These are phyloP conservation scores for Cyclotella kingstonii DNA, from an alignment of 108 stramenopile genomes.

Conservation along the genomic window DNA sequence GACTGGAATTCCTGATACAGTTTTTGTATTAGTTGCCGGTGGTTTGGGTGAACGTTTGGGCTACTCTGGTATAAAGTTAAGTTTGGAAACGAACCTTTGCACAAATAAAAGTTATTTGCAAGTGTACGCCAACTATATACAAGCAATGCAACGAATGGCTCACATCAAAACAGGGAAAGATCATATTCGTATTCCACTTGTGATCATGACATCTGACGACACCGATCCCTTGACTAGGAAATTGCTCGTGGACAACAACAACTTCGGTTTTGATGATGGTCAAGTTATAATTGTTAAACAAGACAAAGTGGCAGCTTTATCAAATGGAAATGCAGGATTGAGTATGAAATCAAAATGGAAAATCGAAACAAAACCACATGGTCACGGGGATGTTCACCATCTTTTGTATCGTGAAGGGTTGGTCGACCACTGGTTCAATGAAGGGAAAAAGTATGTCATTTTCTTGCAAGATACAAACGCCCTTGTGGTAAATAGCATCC, in stretches of 20 bases:
- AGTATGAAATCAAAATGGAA: slow-evolving; percentile 85
- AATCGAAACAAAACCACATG: slow-evolving; percentile 97
- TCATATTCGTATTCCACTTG: slow-evolving; percentile 82
- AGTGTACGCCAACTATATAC: slow-evolving; percentile 86
- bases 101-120: slow-evolving; percentile 76
- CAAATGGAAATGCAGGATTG: slow-evolving; percentile 84
- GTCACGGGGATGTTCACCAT: slow-evolving; percentile 99
- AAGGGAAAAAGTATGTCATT: slow-evolving; percentile 86
- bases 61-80: slow-evolving; percentile 97
- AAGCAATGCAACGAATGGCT: slow-evolving; percentile 90
- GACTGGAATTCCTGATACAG: slow-evolving; percentile 55
- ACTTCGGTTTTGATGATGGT: slow-evolving; percentile 90
- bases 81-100: slow-evolving; percentile 78
- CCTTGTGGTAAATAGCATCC: slow-evolving; percentile 89
- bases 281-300: slow-evolving; percentile 82
- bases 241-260: slow-evolving; percentile 82
- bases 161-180: slow-evolving; percentile 52
- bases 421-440: slow-evolving; percentile 78
- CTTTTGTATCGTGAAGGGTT: slow-evolving; percentile 85
- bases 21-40: slow-evolving; percentile 90
- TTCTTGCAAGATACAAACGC: slow-evolving; percentile 99
- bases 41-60: slow-evolving; percentile 98
- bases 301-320: slow-evolving; percentile 94
- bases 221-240: slow-evolving; percentile 91
- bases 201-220: slow-evolving; percentile 98